phyloP scores from a whole-genome alignment of 352 stramenopile species.

The Phytophthora tentaculata region DNA sequence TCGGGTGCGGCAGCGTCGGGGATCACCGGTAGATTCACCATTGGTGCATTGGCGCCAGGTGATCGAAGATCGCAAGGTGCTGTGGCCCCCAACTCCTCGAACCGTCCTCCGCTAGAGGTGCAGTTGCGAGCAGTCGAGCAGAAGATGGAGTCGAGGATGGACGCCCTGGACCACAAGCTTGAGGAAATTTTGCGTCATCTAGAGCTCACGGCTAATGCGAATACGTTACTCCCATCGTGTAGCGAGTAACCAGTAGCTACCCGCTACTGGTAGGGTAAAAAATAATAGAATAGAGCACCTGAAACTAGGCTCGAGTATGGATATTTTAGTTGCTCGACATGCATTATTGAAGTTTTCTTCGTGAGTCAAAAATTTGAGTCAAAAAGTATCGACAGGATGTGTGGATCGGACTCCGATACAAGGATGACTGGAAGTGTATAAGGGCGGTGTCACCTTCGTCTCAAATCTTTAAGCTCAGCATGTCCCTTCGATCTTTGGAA shows the following conservation, averaged over 20 bases:
- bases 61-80: conserved; percentile 25
- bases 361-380: conserved; percentile 5
- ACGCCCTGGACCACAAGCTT: conserved; percentile 37
- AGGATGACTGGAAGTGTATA: conserved; percentile 33
- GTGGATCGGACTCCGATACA: background rate
- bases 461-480: conserved; percentile 29
- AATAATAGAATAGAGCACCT: conserved; percentile 6
- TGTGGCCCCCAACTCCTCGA: background rate
- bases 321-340: background rate
- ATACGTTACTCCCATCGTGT: conserved; percentile 3
- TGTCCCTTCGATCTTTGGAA: conserved; percentile 21
- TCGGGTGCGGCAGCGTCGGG: background rate
- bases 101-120: conserved; percentile 17
- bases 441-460: conserved; percentile 7
- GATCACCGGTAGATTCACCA: background rate
- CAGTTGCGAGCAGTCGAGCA: conserved; percentile 35
- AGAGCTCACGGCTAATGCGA: background rate
- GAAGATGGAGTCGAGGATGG: conserved; percentile 38
- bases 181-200: conserved; percentile 38
- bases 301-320: no score
- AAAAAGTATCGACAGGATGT: no score
- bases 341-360: conserved; percentile 8
- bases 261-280: background rate
- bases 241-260: background rate
- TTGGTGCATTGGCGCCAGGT: conserved; percentile 2